These are phyloP conservation scores for Pulveroboletus sp. DNA, from an alignment of 768 basidiomycete species.

Conservation along the genomic window DNA sequence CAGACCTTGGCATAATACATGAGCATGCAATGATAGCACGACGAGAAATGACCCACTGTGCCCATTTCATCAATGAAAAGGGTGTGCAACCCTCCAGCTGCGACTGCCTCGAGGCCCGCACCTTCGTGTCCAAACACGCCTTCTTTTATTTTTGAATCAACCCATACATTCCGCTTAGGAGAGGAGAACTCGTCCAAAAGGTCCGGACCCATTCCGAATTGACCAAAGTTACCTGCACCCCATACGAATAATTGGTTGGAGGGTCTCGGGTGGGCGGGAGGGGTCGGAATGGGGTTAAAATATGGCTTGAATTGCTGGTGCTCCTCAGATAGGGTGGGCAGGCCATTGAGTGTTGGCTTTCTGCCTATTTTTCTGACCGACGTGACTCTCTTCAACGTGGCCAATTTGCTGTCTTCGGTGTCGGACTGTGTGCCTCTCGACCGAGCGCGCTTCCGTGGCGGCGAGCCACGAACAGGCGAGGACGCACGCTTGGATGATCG, in stretches of 20 bases:
- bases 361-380: constrained; percentile 23
- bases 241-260: constrained; percentile 75
- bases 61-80: constrained; percentile 87
- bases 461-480: constrained; percentile 44
- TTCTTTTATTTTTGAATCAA: constrained; percentile 68
- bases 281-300: constrained; percentile 61
- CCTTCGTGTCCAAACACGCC: constrained; percentile 65
- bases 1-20: constrained; percentile 51
- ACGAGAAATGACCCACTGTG: constrained; percentile 52
- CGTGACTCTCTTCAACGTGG: constrained; percentile 24
- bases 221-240: constrained; percentile 93
- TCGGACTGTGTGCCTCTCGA: constrained; percentile 36
- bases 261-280: constrained; percentile 55
- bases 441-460: constrained; percentile 44
- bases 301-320: constrained; percentile 48
- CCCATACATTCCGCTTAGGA: constrained; percentile 73
- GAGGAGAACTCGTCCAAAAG: constrained; percentile 65
- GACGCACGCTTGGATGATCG: constrained; percentile 45
- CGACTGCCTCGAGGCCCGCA: constrained; percentile 78
- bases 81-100: constrained; percentile 85
- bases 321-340: constrained; percentile 28
- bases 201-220: constrained; percentile 86
- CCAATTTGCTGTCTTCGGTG: constrained; percentile 36
- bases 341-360: constrained; percentile 30
- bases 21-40: not conserved